Conservation (phyloP, 1,139 yeast species). For the Scheffersomyces lignicola region DNA sequence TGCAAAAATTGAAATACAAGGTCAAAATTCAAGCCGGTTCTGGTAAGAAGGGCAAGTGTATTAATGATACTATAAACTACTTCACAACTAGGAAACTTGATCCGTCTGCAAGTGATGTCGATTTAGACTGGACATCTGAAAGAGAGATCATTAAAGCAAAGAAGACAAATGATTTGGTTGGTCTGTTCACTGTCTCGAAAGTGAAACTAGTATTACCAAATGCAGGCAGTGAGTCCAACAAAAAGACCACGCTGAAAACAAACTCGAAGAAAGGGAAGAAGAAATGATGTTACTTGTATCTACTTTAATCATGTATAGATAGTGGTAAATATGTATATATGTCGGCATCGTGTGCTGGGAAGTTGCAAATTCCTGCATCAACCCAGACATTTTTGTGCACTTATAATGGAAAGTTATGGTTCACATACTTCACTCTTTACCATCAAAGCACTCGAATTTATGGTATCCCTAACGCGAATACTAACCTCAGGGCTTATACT, state of each 20-base stretch:
- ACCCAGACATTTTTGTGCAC: too few relatives aligned
- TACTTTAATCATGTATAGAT: too few relatives aligned
- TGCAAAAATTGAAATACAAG: slow-evolving; percentile 75
- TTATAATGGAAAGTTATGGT: too few relatives aligned
- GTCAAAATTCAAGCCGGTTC: slow-evolving; percentile 85
- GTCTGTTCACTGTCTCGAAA: slow-evolving; percentile 40
- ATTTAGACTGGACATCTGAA: slow-evolving; percentile 72
- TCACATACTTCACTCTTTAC: too few relatives aligned
- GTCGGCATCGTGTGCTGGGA: too few relatives aligned
- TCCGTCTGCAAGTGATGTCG: slow-evolving; percentile 46
- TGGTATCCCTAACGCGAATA: slow-evolving; percentile 32
- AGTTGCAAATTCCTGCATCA: too few relatives aligned
- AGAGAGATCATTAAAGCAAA: slow-evolving; percentile 56
- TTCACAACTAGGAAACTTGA: slow-evolving; percentile 62
- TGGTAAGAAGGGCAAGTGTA: slow-evolving; percentile 85
- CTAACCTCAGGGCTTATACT: slow-evolving; percentile 28
- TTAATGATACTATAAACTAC: slow-evolving; percentile 63
- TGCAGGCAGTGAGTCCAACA: slow-evolving; percentile 12
- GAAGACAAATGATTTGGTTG: slow-evolving; percentile 51
- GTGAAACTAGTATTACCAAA: slow-evolving; percentile 40
- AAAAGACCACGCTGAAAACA: slow-evolving; percentile 5
- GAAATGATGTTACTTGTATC: too few relatives aligned
- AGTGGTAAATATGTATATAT: too few relatives aligned
- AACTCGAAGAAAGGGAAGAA: slow-evolving; percentile 1
- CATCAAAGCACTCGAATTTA: too few relatives aligned